Conservation (phyloP, 2,329 filamentous ascomycete genomes). For the Chrysosporium keratinophilum region DNA sequence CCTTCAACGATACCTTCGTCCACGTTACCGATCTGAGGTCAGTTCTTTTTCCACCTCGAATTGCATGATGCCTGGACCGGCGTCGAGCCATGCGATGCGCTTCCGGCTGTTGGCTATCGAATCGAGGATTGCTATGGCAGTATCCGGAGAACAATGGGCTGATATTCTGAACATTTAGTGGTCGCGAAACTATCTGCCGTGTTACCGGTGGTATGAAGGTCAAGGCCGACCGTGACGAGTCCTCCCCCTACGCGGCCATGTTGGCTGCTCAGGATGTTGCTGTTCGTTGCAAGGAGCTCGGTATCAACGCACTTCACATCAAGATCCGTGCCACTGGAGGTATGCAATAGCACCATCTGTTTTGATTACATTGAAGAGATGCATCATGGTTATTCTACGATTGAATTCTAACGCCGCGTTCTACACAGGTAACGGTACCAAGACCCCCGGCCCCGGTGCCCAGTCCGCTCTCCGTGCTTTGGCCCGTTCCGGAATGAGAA, state of each 20-base stretch:
- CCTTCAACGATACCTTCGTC: slow-evolving; percentile 88
- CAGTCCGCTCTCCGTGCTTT: slow-evolving; percentile 98
- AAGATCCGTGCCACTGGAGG: slow-evolving; percentile 99
- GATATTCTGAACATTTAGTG: slow-evolving; percentile 60
- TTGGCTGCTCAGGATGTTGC: slow-evolving; percentile 99
- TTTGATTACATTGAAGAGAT: too few species aligned
- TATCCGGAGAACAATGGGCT: slow-evolving; percentile 12
- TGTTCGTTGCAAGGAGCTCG: slow-evolving; percentile 74
- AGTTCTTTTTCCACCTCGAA: slow-evolving; percentile 27
- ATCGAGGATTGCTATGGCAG: too few species aligned
- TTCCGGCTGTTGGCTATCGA: slow-evolving; percentile 33
- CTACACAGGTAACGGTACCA: slow-evolving; percentile 80
- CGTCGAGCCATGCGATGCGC: slow-evolving; percentile 38
- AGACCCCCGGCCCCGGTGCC: slow-evolving; percentile 97
- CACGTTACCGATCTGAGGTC: slow-evolving; percentile 98
- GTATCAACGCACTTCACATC: slow-evolving; percentile 96
- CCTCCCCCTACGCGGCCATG: slow-evolving; percentile 99
- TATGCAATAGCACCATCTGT: slow-evolving; percentile 38
- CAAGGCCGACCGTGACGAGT: slow-evolving; percentile 99
- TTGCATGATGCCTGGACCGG: slow-evolving; percentile 23
- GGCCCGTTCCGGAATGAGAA: slow-evolving; percentile 99
- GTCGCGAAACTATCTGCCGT: slow-evolving; percentile 99
- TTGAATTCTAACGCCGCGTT: slow-evolving; percentile 1
- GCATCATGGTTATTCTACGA: too few species aligned
- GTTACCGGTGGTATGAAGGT: slow-evolving; percentile 99